Evolutionary conservation across 352 stramenopile species (phyloP), one percentile per base, ranked within the genome.

Genomic region (Phytophthora tubulina): DNA sequence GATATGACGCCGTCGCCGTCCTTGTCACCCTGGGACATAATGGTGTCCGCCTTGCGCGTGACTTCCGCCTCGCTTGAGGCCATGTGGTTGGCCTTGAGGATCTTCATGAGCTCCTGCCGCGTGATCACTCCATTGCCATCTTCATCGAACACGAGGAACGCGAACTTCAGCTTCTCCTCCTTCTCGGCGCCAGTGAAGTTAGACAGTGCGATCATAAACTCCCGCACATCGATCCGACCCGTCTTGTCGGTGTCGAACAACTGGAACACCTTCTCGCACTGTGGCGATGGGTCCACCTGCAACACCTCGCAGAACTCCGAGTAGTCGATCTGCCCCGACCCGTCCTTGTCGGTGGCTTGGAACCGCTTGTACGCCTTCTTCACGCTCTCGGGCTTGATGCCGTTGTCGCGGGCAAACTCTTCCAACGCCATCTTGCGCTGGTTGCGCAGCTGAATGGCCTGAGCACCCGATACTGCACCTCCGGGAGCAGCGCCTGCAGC

Each of bases 281-380:
- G 88, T 7, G 92, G 85, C 42, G 86, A 94, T 27, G 96, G 93
- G 61, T 98, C 96, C 45, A 98, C 89, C 68, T 98, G 92, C 80
- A 99, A 84, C 35, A 99, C 85, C 71, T 99, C 94, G 66, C 97
- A 99, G 80, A 99, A 99, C 79, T 99, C 97, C 15, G 93, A 97
- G 85, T 99, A 99, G 76, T 99, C 93, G 62, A 99, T 98, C 69
- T 98, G 88, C 27, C 97, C 97, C 4, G 88, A 98, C 31, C 96
- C 96, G 54, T 98, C 93, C 68, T 98, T 98, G 78, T 98, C 93
- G 3, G 91, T 96, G 11, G 92, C 90, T 81, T 98, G 92, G 85
- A 98, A 99, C 33, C 95, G 87, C 74, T 98, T 98, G 85, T 98
- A 98, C 42, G 95, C 95, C 74, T 98, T 98, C 79, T 98, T 99